These are phyloP conservation scores for Chalciporus piperatus DNA, from an alignment of 768 basidiomycete species.

Conservation along the genomic window DNA sequence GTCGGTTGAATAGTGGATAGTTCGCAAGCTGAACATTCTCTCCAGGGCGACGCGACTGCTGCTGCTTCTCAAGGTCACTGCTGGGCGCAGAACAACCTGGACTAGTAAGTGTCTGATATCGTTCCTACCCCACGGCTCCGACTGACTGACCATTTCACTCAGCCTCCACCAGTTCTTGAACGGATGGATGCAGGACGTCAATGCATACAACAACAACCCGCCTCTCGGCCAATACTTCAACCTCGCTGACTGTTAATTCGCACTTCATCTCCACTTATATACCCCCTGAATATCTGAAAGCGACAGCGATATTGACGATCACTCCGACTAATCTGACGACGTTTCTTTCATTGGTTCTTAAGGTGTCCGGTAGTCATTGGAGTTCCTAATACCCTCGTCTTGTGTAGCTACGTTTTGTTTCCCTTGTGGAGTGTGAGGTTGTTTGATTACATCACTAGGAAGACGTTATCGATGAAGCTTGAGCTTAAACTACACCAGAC, in stretches of 20 bases:
- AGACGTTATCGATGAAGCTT: no score
- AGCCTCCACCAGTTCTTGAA: conserved; percentile 72
- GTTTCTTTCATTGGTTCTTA: neutral
- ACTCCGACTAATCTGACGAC: neutral
- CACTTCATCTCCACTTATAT: neutral
- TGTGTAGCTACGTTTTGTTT: conserved; percentile 1
- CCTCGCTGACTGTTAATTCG: conserved; percentile 37
- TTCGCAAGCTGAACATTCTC: conserved; percentile 1
- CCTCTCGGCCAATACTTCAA: conserved; percentile 69
- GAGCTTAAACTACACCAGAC: no score
- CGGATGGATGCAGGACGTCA: conserved; percentile 62
- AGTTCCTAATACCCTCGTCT: neutral
- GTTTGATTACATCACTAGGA: neutral
- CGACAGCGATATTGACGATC: no score
- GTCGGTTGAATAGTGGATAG: conserved; percentile 13
- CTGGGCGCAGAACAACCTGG: conserved; percentile 78
- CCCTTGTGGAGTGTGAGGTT: neutral
- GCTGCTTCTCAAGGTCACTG: conserved; percentile 56
- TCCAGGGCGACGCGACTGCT: conserved; percentile 54
- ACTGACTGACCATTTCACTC: neutral
- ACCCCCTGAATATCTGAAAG: neutral
- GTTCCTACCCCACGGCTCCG: neutral
- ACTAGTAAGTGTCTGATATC: conserved; percentile 56
- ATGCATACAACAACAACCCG: conserved; percentile 44
- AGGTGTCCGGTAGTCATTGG: neutral